Conservation (phyloP, 805 yeast species). For the Schwanniomyces polymorphus region DNA sequence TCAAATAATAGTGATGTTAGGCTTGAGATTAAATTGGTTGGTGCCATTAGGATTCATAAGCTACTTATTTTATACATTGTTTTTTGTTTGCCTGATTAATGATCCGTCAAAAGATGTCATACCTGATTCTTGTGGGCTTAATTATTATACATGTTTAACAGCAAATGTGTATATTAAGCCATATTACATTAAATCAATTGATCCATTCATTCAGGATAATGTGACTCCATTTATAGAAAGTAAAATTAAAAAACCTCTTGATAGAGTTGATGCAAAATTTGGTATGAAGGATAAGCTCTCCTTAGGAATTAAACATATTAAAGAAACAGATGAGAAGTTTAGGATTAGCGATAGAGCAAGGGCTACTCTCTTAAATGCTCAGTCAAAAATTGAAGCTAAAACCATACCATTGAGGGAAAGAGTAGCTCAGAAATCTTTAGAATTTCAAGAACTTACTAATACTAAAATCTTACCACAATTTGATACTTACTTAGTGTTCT, state of each 20-base stretch:
- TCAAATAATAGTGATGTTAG: not conserved
- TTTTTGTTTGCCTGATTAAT: slow-evolving; percentile 4
- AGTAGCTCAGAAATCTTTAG: not conserved
- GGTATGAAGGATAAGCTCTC: not conserved
- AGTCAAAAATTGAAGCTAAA: not conserved
- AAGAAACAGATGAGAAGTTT: not conserved
- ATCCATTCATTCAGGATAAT: slow-evolving; percentile 1
- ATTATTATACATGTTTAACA: slow-evolving; percentile 4
- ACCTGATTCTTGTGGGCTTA: not conserved
- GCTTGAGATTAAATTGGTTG: slow-evolving; percentile 4
- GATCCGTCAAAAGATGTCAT: not conserved
- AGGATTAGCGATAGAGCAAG: not conserved
- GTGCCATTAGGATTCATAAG: slow-evolving; percentile 6
- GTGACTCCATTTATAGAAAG: slow-evolving; percentile 2
- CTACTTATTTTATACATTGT: slow-evolving; percentile 6
- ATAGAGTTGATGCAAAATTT: slow-evolving; percentile 1
- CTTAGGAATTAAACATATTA: not conserved
- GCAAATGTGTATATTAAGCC: slow-evolving; percentile 2
- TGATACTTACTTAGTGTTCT: not conserved
- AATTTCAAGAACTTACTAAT: not conserved
- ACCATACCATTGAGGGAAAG: not conserved
- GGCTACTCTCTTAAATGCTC: no score
- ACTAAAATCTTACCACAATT: not conserved
- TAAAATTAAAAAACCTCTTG: not conserved
- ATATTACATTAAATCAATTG: not conserved